A percentile compares a stretch with the other conserved stretches of the same genome.
Conservation (phyloP, 495 filamentous ascomycete species). For the Neurospora intermedia region DNA sequence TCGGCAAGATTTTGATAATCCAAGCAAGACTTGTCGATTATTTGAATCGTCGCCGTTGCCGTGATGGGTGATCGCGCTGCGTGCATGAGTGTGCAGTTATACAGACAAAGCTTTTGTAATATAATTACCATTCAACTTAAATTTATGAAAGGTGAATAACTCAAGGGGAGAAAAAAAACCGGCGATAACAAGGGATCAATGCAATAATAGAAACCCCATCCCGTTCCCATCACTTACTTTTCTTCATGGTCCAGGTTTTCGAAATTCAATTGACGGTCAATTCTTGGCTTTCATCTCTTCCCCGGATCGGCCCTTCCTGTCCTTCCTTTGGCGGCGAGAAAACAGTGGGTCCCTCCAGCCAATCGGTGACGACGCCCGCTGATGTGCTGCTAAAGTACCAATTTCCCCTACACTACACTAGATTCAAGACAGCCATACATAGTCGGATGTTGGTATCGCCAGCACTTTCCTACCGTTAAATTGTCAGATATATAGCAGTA, state of each 20-base stretch:
- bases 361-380: background rate
- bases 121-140: background rate
- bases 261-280: background rate
- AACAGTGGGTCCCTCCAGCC: background rate
- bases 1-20: no score
- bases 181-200: background rate
- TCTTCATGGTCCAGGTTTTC: background rate
- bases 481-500: background rate
- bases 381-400: no score
- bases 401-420: background rate
- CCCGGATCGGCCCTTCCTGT: background rate
- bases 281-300: background rate
- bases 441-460: background rate
- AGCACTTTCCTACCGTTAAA: background rate
- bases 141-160: background rate
- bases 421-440: background rate
- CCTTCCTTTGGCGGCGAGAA: background rate
- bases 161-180: background rate
- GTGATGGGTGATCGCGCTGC: background rate
- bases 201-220: no score
- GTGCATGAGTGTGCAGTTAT: background rate
- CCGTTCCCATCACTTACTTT: no score
- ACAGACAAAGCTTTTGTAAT: background rate
- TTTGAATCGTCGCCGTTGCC: background rate
- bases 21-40: no score